Evolutionary conservation across 805 yeast species (phyloP), one percentile per base, ranked within the genome.

Genomic region (Yarrowia sp.): DNA sequence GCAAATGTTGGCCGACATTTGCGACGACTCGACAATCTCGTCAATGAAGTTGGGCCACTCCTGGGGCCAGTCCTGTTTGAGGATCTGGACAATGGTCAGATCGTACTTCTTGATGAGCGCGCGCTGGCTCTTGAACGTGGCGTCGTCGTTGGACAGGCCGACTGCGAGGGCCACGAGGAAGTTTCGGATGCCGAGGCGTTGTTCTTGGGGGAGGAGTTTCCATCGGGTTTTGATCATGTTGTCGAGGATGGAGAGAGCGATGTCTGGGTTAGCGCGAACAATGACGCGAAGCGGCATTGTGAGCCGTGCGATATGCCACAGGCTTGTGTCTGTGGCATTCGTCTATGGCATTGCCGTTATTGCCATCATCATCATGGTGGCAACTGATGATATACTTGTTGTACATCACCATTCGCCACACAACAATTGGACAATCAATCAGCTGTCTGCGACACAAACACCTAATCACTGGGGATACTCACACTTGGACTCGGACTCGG

Each of bases 11-110:
- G 89, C 85, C 22, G 95, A 87, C 13, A 93, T 85, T 68, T 90
- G 84, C 51, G 96, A 87, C 68, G 96, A 87, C 67, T 83, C 84
- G 53, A 93, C 95, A 65, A 95, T 84, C 75, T 95, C 99, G 15
- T 97, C 97, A 60, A 95, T 89, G 72, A 95, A 95, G 71, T 88
- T 89, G 17, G 98, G 98, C 99, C 99, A 95, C 75, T 92, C 89
- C 71, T 87, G 90, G 38, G 99, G 99, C 99, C 99, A 95, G 75
- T 95, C 99, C 78, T 95, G 98, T 73, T 95, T 95, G 73, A 95
- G 84, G 62, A 95, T 87, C 73, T 92, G 96, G 41, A 95, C 99
- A 72, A 95, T 80, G 14, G 98, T 93, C 73, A 95, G 82, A 77
- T 95, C 97, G 71, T 92, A 92, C 76, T 95, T 95, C 79, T 89